Evolutionary conservation across 179 eudicot species (phyloP), one percentile per base, ranked within the genome.

Genomic region (Amaranthus tricolor): DNA sequence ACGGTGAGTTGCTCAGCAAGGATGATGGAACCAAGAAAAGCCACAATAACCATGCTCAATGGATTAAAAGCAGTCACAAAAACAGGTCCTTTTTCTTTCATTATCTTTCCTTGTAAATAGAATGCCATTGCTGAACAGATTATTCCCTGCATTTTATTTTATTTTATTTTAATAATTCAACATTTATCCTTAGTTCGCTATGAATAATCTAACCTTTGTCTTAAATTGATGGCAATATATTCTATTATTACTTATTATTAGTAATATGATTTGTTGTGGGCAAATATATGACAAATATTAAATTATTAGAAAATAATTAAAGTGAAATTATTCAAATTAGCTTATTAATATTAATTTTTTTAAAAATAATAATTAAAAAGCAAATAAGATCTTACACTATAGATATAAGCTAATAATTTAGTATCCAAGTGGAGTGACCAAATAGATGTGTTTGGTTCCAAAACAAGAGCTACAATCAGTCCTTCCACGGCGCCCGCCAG

Each of bases 51-150:
- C 98, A 94, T 88, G 73, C 81, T 80, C 17, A 94, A 70, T 45
- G 98, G 98, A 70, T 59, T 91, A 45, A 91, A 94, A 21, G 97
- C 79, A 0, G 98, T 87, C 7, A 89, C 93, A 59, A 94, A 94
- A 78, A 94, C 98, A 5, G 98, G 98, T 1, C 98, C 98, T 78
- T 81, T 90, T 20, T 81, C 82, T 77, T 83, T 79, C 91, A 92
- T 88, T 71, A 92, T 58, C 62, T 83, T 66, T 70, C 90, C 93
- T 58, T 88, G 85, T 7, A 90, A 60, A 59, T 79, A 94, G 70
- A 86, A 94, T 7, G 78, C 78, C 6, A 87, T 40, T 15, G 92
- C 97, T 5, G 98, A 93, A 78, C 88, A 83, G 13, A 93, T 52
- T 45, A 92, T 73, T 67, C 98, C 98, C 98, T 93, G 83, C 77